Evolutionary conservation across 371 early-diverging fungal species (phyloP).

Genomic region (Umbelopsis sp.): DNA sequence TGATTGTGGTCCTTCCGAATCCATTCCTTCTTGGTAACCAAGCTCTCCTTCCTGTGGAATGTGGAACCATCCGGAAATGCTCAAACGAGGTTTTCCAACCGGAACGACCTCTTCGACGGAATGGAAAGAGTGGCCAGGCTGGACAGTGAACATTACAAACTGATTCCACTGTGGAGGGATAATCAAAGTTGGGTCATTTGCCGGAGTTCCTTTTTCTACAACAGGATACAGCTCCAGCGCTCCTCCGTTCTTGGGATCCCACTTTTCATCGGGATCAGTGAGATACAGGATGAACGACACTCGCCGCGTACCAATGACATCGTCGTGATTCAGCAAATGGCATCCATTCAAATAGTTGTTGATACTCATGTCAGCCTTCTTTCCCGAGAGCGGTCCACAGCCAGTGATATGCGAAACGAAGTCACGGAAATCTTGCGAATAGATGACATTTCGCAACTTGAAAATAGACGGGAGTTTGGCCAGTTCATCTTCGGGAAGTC

Average conservation of each 20-base stretch:
- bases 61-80: slow-evolving; percentile 83
- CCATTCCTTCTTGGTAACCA: slow-evolving; percentile 52
- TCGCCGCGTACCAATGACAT: slow-evolving; percentile 77
- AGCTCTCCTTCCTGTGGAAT: slow-evolving; percentile 64
- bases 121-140: slow-evolving; percentile 79
- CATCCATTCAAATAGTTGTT: slow-evolving; percentile 68
- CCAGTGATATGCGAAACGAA: slow-evolving; percentile 69
- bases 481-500: slow-evolving; percentile 59
- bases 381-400: slow-evolving; percentile 67
- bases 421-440: slow-evolving; percentile 69
- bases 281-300: slow-evolving; percentile 80
- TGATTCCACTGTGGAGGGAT: slow-evolving; percentile 78
- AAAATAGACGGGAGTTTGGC: slow-evolving; percentile 52
- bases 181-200: slow-evolving; percentile 55
- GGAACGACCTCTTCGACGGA: slow-evolving; percentile 77
- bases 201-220: slow-evolving; percentile 63
- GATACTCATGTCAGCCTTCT: slow-evolving; percentile 70
- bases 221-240: slow-evolving; percentile 78
- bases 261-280: slow-evolving; percentile 66
- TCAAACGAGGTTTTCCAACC: slow-evolving; percentile 58
- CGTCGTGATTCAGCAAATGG: slow-evolving; percentile 80
- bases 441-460: slow-evolving; percentile 69
- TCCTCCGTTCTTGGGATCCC: slow-evolving; percentile 67
- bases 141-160: slow-evolving; percentile 76
- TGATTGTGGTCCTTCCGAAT: slow-evolving; percentile 40